phyloP scores from a whole-genome alignment of 2,329 filamentous ascomycete genomes.

The Diaporthe longicolla region DNA sequence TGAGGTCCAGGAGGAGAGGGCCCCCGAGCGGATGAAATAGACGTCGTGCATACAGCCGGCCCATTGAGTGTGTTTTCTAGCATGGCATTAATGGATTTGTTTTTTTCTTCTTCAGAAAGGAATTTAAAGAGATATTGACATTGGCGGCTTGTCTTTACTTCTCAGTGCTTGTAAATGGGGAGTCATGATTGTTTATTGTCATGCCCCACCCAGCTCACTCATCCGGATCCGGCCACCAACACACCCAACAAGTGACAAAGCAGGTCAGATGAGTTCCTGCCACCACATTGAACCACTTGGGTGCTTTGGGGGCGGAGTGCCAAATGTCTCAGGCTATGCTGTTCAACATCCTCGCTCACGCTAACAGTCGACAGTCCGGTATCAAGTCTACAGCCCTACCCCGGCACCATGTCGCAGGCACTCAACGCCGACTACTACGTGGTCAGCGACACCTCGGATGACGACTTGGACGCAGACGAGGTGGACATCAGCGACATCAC shows the following conservation, averaged over 20 bases:
- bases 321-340: no score
- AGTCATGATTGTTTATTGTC: no score
- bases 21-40: slow-evolving; percentile 28
- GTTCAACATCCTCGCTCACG: background rate
- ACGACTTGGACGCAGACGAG: background rate
- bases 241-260: background rate
- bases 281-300: background rate
- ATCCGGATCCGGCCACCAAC: background rate
- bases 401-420: background rate
- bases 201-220: no score
- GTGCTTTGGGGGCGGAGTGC: background rate
- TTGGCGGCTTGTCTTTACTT: background rate
- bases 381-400: background rate
- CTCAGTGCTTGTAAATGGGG: no score
- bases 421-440: background rate
- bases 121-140: accelerated
- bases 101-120: background rate
- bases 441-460: background rate
- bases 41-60: background rate
- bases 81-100: background rate
- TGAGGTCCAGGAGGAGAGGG: background rate
- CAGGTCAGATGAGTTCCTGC: no score
- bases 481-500: background rate
- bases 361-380: background rate
- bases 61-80: background rate